Conservation (phyloP, 352 stramenopile genomes). For the Blastocystis sp. region DNA sequence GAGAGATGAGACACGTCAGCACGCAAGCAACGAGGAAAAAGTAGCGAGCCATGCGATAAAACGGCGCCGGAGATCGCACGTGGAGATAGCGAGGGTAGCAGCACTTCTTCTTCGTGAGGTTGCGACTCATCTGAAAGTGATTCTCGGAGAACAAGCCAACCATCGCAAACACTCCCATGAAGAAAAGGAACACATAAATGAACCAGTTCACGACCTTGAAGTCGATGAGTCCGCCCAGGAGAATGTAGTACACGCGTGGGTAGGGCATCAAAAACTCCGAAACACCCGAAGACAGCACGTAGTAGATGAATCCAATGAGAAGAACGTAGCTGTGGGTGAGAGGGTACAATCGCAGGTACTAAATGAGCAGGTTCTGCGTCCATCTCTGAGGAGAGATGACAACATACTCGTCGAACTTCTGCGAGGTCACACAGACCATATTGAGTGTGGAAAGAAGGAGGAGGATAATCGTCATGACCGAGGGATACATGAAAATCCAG, state of each 20-base stretch:
- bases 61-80: neutral
- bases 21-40: constrained; percentile 34
- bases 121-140: constrained; percentile 15
- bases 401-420: constrained; percentile 11
- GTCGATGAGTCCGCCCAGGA: constrained; percentile 22
- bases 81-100: constrained; percentile 30
- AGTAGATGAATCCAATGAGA: constrained; percentile 21
- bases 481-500: constrained; percentile 48
- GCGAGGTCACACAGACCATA: constrained; percentile 12
- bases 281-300: neutral
- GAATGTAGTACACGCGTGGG: neutral
- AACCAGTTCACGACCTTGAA: constrained; percentile 48
- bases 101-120: constrained; percentile 19
- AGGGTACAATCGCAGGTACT: neutral
- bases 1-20: constrained; percentile 38
- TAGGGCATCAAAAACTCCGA: neutral
- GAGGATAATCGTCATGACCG: constrained; percentile 9
- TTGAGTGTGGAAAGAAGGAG: constrained; percentile 11
- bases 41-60: neutral
- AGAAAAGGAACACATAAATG: constrained; percentile 40
- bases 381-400: constrained; percentile 9
- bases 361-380: constrained; percentile 33
- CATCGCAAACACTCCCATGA: constrained; percentile 32
- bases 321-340: neutral
- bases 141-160: neutral